Conservation (phyloP, 2,329 filamentous ascomycete species). For the Colletotrichum endophyticum region DNA sequence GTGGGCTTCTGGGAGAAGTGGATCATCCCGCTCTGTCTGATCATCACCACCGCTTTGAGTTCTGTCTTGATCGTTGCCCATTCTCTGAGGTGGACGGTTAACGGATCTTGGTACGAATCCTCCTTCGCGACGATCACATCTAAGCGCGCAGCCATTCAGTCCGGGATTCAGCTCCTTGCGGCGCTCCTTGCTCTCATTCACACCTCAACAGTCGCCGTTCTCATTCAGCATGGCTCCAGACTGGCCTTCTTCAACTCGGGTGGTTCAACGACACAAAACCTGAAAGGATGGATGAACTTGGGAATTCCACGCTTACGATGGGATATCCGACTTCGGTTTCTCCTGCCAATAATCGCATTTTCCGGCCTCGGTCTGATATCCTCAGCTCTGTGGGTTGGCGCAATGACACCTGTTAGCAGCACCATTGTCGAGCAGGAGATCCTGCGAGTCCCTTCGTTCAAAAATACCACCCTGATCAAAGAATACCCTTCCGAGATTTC, state of each 20-base stretch:
- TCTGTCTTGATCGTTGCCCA: constrained; percentile 1
- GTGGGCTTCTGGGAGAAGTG: neutral
- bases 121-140: neutral
- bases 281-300: neutral
- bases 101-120: constrained; percentile 1
- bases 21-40: neutral
- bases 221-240: constrained; percentile 4
- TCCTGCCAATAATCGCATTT: neutral
- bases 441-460: constrained; percentile 25
- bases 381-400: constrained; percentile 25
- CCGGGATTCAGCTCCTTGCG: neutral
- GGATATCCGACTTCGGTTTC: neutral
- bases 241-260: neutral
- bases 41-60: constrained; percentile 3
- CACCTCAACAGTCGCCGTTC: neutral
- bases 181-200: neutral
- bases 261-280: neutral
- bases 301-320: neutral
- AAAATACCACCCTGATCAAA: constrained; percentile 22
- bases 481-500: constrained; percentile 28
- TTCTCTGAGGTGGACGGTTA: neutral
- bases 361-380: neutral
- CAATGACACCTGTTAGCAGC: constrained; percentile 25
- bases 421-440: neutral
- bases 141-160: constrained; percentile 1